phyloP scores from a whole-genome alignment of 768 basidiomycete genomes.

The Mycena rosella region DNA sequence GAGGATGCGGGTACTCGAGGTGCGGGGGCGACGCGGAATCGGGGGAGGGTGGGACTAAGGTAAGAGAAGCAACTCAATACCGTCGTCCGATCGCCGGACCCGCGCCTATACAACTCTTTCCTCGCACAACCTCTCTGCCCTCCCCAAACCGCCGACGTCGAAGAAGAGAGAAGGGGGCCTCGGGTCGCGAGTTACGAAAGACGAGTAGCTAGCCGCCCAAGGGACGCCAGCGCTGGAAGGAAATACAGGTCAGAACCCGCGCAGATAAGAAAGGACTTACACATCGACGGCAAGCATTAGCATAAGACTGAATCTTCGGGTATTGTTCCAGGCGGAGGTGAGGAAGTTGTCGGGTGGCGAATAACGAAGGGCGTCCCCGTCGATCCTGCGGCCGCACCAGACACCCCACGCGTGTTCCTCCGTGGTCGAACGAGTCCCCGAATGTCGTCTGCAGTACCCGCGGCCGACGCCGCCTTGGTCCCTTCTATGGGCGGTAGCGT shows the following conservation, averaged over 20 bases:
- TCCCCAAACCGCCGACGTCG: too few relatives aligned
- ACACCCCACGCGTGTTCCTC: neutral
- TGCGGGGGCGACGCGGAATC: too few relatives aligned
- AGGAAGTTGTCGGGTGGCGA: constrained; percentile 7
- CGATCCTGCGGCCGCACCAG: neutral
- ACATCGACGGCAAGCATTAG: neutral
- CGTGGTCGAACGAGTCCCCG: neutral
- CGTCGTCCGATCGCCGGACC: too few relatives aligned
- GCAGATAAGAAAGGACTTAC: neutral
- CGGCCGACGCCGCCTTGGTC: neutral
- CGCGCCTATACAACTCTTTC: too few relatives aligned
- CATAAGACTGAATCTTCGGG: neutral
- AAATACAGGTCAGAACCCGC: too few relatives aligned
- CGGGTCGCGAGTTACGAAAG: too few relatives aligned
- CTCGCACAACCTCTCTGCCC: too few relatives aligned
- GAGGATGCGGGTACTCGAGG: too few relatives aligned
- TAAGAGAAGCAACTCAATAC: too few relatives aligned
- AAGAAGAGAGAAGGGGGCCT: too few relatives aligned
- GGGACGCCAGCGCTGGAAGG: neutral
- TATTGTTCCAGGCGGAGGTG: neutral
- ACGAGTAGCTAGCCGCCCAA: neutral
- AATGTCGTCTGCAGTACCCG: neutral
- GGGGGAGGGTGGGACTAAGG: too few relatives aligned
- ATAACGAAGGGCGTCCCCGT: constrained; percentile 8
- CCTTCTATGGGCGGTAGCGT: neutral